phyloP scores from a whole-genome alignment of 805 yeast species.

The Lipomyces sp. region DNA sequence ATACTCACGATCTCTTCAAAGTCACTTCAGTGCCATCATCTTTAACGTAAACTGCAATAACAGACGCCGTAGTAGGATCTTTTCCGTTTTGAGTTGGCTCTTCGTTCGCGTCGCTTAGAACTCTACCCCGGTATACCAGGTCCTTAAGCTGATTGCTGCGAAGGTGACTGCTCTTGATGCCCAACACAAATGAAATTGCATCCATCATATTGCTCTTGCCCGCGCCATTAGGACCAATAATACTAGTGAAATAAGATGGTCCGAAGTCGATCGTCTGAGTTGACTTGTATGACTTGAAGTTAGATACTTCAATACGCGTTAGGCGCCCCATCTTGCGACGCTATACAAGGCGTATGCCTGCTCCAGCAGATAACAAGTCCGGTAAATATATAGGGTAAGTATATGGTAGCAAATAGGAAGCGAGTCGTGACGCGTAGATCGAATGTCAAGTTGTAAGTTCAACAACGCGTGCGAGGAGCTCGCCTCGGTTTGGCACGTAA shows the following conservation, averaged over 20 bases:
- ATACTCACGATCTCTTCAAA: conserved; percentile 60
- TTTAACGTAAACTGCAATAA: conserved; percentile 74
- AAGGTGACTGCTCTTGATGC: conserved; percentile 74
- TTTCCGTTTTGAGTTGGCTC: conserved; percentile 24
- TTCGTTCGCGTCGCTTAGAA: conserved; percentile 41
- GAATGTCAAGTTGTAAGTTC: neutral
- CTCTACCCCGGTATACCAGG: conserved; percentile 76
- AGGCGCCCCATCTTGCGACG: conserved; percentile 72
- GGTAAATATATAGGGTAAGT: neutral
- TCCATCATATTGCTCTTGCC: conserved; percentile 98
- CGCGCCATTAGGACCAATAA: conserved; percentile 98
- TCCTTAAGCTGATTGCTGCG: conserved; percentile 77
- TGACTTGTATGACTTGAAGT: conserved; percentile 92
- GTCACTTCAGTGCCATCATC: conserved; percentile 60
- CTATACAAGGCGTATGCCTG: neutral
- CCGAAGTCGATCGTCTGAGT: conserved; percentile 80
- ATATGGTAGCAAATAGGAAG: neutral
- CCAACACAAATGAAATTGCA: conserved; percentile 92
- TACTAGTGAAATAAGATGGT: conserved; percentile 73
- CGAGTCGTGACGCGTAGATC: neutral
- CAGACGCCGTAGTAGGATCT: conserved; percentile 60
- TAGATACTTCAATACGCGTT: conserved; percentile 73
- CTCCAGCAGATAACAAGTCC: neutral
- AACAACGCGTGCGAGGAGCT: neutral
- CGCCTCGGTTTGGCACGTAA: neutral